Base-by-base conservation (phyloP, 2,329 filamentous ascomycete genomes). In the Epichloe sp. region DNA sequence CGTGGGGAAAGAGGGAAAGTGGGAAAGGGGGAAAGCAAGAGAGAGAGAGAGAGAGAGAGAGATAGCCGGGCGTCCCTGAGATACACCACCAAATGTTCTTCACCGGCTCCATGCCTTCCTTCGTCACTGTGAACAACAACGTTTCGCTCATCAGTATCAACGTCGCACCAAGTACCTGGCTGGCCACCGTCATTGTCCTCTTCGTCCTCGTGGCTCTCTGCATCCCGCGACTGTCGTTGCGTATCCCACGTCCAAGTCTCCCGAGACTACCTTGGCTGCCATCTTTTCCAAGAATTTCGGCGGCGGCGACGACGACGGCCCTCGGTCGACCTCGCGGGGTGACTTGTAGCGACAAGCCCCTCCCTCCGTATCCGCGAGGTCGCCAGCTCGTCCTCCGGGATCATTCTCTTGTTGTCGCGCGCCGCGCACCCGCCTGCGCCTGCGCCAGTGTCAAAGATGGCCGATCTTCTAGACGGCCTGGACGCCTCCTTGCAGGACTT, bases 91-190 rank as follows among this genome's bases (percentile, higher is more conserved):
- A 15, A 35, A 52, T 52, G 48, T 42, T 52, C 43, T 52, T 54
- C 52, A n/a, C 56, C 56, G 57, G 56, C 64, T 67, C 67, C 62
- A 80, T 80, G 77, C 74, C 73, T 69, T 77, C 78, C 53, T 69
- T 81, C 63, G 67, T 82, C 58, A 77, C 76, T 49, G 73, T 81
- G 57, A 77, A 80, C 67, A 81, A 77, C 65, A 76, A 79, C 72
- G 71, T 81, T 62, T 77, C 77, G 52, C 71, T 82, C 58, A 62
- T 82, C 62, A 80, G 73, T 65, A 70, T 82, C 60, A 75, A 69
- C 59, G 74, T 81, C 63, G 75, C 77, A 41, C 77, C 78, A 23
- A 75, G 75, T 63, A 77, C 76, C 52, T 80, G 75, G 62, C 67
- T 81, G 58, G 74, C 75, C 53, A 70, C 72, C 31, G 60, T 79